These are phyloP conservation scores for Abrus pulchellus DNA, from an alignment of 306 rosid species.

Conservation along the genomic window DNA sequence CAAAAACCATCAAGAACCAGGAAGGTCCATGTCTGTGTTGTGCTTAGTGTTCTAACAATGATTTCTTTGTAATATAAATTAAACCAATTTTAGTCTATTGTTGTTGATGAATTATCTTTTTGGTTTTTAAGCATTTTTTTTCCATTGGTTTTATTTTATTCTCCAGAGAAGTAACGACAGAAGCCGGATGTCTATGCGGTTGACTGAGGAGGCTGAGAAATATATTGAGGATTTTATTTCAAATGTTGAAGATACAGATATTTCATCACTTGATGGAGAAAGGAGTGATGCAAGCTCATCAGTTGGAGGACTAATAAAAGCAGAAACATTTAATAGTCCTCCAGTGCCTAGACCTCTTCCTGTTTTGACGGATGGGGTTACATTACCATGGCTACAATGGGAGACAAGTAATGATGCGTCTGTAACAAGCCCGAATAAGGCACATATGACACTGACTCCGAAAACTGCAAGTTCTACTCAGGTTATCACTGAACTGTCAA, in stretches of 20 bases:
- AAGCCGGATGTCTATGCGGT: slow-evolving; percentile 72
- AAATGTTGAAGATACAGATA: slow-evolving; percentile 93
- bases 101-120: slow-evolving; percentile 32
- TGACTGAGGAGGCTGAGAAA: slow-evolving; percentile 91
- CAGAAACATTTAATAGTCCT: slow-evolving; percentile 60
- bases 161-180: slow-evolving; percentile 86
- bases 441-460: slow-evolving; percentile 57
- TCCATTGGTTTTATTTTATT: slow-evolving; percentile 26
- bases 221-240: slow-evolving; percentile 96
- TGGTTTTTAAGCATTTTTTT: slow-evolving; percentile 30
- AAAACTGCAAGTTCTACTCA: slow-evolving; percentile 55
- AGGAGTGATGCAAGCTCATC: slow-evolving; percentile 96
- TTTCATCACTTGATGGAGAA: slow-evolving; percentile 95
- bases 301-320: slow-evolving; percentile 75
- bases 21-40: slow-evolving; percentile 65
- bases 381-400: slow-evolving; percentile 96
- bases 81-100: neutral
- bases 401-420: slow-evolving; percentile 78
- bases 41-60: slow-evolving; percentile 24
- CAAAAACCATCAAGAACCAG: slow-evolving; percentile 64
- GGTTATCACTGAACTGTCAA: slow-evolving; percentile 50
- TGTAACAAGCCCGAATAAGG: slow-evolving; percentile 55
- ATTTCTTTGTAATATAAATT: slow-evolving; percentile 37
- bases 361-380: slow-evolving; percentile 78
- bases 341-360: slow-evolving; percentile 64